phyloP scores from a whole-genome alignment of 2,329 filamentous ascomycete genomes.

The Neofusicoccum kwambonambiense region DNA sequence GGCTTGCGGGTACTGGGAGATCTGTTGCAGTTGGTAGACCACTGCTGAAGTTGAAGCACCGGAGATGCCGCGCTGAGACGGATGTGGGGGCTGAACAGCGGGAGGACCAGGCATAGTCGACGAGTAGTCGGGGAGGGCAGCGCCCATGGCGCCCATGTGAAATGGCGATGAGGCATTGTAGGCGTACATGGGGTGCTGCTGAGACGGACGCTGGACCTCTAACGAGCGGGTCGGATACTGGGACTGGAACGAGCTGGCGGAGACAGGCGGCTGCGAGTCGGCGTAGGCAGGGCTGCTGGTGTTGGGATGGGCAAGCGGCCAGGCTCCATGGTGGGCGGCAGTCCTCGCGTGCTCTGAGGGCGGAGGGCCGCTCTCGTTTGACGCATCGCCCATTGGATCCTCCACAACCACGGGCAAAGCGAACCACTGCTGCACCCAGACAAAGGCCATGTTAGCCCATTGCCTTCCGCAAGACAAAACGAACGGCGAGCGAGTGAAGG shows the following conservation, averaged over 20 bases:
- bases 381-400: slow-evolving; percentile 42
- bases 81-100: slow-evolving; percentile 18
- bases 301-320: background rate
- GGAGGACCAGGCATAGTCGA: slow-evolving; percentile 22
- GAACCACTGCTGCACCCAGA: slow-evolving; percentile 45
- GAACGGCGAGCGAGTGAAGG: background rate
- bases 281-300: slow-evolving; percentile 9
- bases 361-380: slow-evolving; percentile 30
- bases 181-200: slow-evolving; percentile 25
- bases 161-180: slow-evolving; percentile 28
- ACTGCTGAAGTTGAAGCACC: slow-evolving; percentile 40
- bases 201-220: slow-evolving; percentile 29
- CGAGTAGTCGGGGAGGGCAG: slow-evolving; percentile 36
- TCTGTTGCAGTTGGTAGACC: slow-evolving; percentile 42
- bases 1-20: slow-evolving; percentile 34
- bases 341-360: slow-evolving; percentile 31
- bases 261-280: slow-evolving; percentile 24
- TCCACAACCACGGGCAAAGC: slow-evolving; percentile 40
- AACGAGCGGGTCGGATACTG: slow-evolving; percentile 25
- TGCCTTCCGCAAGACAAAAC: background rate
- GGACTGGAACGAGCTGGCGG: slow-evolving; percentile 8
- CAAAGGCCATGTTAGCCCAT: slow-evolving; percentile 39
- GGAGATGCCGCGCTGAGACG: slow-evolving; percentile 32
- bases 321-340: slow-evolving; percentile 22
- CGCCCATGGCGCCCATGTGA: slow-evolving; percentile 38